Evolutionary conservation across 2,329 filamentous ascomycete genomes (phyloP).

Genomic region (Ceratocystis eucalypticola): DNA sequence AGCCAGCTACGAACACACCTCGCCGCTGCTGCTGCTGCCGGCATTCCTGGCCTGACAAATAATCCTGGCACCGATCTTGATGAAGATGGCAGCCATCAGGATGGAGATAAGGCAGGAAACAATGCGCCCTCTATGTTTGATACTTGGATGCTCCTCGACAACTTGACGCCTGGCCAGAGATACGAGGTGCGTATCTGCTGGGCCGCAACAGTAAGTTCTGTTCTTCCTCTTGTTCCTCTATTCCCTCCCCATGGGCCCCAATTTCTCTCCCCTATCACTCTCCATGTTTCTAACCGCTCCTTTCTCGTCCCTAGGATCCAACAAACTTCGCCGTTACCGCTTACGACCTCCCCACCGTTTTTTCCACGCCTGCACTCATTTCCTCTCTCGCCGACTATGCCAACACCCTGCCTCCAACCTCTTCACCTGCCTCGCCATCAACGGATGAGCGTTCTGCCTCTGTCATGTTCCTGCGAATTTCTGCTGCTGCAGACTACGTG

Average conservation of each 20-base stretch:
- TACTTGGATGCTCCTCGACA: slow-evolving; percentile 68
- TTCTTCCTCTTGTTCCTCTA: background rate
- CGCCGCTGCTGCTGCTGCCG: slow-evolving; percentile 32
- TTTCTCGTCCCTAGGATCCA: slow-evolving; percentile 53
- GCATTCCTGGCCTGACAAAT: too few relatives aligned
- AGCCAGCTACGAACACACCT: slow-evolving; percentile 46
- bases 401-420: slow-evolving; percentile 18
- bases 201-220: slow-evolving; percentile 65
- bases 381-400: slow-evolving; percentile 52
- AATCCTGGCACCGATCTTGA: too few relatives aligned
- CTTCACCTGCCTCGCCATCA: background rate
- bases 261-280: background rate
- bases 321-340: slow-evolving; percentile 62
- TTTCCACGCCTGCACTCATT: slow-evolving; percentile 48
- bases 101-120: background rate
- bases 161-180: slow-evolving; percentile 54
- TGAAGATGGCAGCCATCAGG: too few relatives aligned
- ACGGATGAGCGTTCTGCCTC: slow-evolving; percentile 29
- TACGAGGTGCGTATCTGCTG: slow-evolving; percentile 93
- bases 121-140: slow-evolving; percentile 41
- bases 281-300: background rate
- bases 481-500: slow-evolving; percentile 73
- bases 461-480: slow-evolving; percentile 57
- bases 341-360: slow-evolving; percentile 46
- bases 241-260: background rate